Evolutionary conservation across 2,329 filamentous ascomycete genomes (phyloP), one percentile per base, ranked within the genome.

Genomic region (Claviceps sp.): DNA sequence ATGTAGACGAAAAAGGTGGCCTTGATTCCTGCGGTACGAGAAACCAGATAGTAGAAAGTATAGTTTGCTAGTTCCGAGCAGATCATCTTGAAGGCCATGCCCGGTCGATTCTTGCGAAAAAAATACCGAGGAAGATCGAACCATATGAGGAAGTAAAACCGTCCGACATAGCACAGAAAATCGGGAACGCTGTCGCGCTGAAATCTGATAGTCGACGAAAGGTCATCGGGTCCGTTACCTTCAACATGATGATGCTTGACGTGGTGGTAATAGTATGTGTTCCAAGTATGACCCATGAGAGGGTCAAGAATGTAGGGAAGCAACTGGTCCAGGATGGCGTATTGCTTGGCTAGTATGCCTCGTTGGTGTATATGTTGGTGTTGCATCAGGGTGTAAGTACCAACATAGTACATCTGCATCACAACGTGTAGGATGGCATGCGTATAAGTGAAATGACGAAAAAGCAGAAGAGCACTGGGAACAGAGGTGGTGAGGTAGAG

Each of bases 221-320:
- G 73, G 61, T 91, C 87, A 47, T 83, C 76, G 0, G 85, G 85
- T 0, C 87, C 87, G 60, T 91, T 91, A 56, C 81, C 84, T 67
- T 90, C 87, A 52, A 90, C 81, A 58, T 91, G 87, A 62, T 91
- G 87, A 62, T 89, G 85, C 71, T 91, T 91, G 62, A 90, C 85
- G 61, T 91, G 87, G 62, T 91, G 87, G 62, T 89, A 90, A 64
- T 78, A 91, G 68, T 91, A 91, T 2, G 82, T 84, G 68, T 91
- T 88, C 85, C 85, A 89, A 0, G 86, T 89, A 61, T 91, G 87
- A 11, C 87, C 87, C 78, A 89, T 85, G 52, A 91, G 67, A 0
- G 86, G 86, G 58, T 89, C 84, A 11, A 80, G 71, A 42, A 90
- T 65, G 62, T 89, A 91, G 0, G 87, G 87, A 58, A 89, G 90